These are phyloP conservation scores for Rhodamnia rubescens DNA, from an alignment of 345 rosid species.

Conservation along the genomic window DNA sequence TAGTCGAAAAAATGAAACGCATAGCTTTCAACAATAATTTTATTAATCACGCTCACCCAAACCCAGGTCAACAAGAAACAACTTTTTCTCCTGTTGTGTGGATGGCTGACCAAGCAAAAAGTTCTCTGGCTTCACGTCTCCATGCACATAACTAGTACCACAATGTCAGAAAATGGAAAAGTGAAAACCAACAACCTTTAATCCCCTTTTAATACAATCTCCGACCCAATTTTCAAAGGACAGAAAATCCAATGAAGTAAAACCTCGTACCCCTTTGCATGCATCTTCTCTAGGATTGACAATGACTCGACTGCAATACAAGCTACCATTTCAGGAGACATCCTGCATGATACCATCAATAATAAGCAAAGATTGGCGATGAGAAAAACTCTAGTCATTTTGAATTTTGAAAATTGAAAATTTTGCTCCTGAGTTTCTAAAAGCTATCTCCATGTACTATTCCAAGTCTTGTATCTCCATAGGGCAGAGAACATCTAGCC, in stretches of 20 bases:
- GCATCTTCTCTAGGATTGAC: slow-evolving; percentile 91
- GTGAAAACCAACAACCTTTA: neutral
- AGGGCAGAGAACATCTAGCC: neutral
- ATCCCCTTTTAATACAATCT: neutral
- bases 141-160: slow-evolving; percentile 69
- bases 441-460: neutral
- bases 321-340: slow-evolving; percentile 95
- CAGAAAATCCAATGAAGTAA: neutral
- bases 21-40: neutral
- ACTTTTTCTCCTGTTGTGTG: slow-evolving; percentile 73
- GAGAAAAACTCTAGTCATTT: neutral
- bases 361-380: neutral
- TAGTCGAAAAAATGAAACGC: neutral
- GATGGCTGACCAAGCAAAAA: slow-evolving; percentile 93
- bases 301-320: slow-evolving; percentile 92
- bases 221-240: neutral
- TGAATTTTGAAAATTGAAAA: neutral
- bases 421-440: neutral
- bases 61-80: slow-evolving; percentile 91
- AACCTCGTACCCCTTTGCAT: slow-evolving; percentile 68
- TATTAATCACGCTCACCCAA: slow-evolving; percentile 35
- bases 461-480: neutral
- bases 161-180: neutral
- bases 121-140: slow-evolving; percentile 96
- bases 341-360: slow-evolving; percentile 29